phyloP scores from a whole-genome alignment of 2,329 filamentous ascomycete species.

The Domatiomyces globalis region DNA sequence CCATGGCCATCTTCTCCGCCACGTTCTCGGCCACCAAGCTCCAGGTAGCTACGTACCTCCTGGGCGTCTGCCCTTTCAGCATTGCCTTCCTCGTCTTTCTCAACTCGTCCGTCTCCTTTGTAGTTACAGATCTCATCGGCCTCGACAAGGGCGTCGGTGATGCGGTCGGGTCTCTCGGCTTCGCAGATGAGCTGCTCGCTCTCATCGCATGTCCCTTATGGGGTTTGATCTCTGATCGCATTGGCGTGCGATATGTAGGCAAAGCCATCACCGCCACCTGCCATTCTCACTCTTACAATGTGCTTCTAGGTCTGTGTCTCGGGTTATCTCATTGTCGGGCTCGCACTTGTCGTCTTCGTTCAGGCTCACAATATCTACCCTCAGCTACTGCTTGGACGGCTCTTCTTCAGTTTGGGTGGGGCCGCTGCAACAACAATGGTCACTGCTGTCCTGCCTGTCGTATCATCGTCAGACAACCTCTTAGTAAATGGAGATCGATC shows the following conservation, averaged over 20 bases:
- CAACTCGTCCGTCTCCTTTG: conserved; percentile 50
- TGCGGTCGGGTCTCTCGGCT: conserved; percentile 42
- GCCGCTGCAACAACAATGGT: conserved; percentile 98
- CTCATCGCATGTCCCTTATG: conserved; percentile 35
- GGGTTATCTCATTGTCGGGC: conserved; percentile 68
- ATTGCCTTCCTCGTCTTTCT: conserved; percentile 54
- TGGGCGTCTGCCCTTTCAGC: conserved; percentile 49
- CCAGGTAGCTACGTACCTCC: conserved; percentile 46
- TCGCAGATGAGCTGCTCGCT: conserved; percentile 36
- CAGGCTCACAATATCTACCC: conserved; percentile 81
- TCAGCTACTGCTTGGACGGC: conserved; percentile 65
- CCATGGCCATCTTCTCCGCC: conserved; percentile 38
- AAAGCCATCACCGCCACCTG: background rate
- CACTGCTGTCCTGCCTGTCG: conserved; percentile 73
- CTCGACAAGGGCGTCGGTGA: conserved; percentile 42
- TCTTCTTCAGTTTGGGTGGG: conserved; percentile 80
- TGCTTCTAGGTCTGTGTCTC: conserved; percentile 40
- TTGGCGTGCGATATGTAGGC: conserved; percentile 34
- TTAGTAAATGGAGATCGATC: conserved; percentile 10
- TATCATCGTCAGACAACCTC: conserved; percentile 28
- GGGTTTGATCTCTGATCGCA: conserved; percentile 36
- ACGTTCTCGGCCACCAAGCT: conserved; percentile 44
- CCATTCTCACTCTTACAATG: background rate
- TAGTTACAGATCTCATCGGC: conserved; percentile 49
- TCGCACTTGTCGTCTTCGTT: conserved; percentile 66